A percentile compares a stretch with the other conserved stretches of the same genome.
Conservation (phyloP, 345 rosid species). For the Citrus sp. region DNA sequence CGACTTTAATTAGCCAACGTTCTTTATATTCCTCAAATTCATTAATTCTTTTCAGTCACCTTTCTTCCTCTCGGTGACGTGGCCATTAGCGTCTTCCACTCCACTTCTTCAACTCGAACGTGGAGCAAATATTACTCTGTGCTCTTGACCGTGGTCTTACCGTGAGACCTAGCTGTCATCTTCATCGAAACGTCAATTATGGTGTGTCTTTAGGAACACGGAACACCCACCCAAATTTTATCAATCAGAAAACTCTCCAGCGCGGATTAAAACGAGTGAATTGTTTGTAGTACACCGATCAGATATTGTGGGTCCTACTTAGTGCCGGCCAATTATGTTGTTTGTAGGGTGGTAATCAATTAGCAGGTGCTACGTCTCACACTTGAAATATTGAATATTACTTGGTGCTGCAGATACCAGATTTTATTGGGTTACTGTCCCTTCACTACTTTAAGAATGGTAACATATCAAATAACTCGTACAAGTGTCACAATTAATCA, state of each 20-base stretch:
- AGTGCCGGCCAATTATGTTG: not conserved
- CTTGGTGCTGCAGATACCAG: no score
- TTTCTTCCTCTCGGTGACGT: not conserved
- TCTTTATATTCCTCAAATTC: not conserved
- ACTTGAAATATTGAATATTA: not conserved
- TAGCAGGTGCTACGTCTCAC: not conserved
- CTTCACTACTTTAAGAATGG: no score
- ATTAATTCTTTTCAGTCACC: not conserved
- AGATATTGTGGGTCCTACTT: not conserved
- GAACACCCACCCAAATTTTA: not conserved
- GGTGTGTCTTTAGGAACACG: no score
- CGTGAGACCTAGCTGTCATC: not conserved
- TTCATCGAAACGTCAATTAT: not conserved
- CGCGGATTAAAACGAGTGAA: not conserved
- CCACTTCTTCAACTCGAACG: not conserved
- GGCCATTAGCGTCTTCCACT: not conserved
- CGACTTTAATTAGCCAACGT: not conserved
- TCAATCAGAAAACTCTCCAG: not conserved
- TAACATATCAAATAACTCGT: no score
- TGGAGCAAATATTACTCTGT: not conserved
- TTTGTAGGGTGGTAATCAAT: not conserved
- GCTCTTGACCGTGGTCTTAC: not conserved
- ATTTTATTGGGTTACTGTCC: no score
- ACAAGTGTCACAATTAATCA: no score
- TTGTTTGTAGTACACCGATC: not conserved